Evolutionary conservation across 2,329 filamentous ascomycete genomes (phyloP).

Genomic region (Xylariaceae sp.): DNA sequence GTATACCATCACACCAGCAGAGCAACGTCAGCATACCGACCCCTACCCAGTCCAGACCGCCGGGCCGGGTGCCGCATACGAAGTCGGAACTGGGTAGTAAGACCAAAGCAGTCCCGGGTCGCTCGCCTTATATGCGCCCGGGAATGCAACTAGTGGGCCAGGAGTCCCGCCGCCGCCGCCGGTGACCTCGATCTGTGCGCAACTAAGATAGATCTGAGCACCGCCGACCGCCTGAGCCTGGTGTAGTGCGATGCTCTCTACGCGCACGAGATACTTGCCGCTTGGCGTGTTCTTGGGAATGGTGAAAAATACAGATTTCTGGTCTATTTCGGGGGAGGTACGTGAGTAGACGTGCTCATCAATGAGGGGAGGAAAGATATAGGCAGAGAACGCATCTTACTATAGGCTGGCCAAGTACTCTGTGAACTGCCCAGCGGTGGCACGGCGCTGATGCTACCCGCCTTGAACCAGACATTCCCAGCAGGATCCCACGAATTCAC

Average conservation of each 20-base stretch:
- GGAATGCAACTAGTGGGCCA: slow-evolving; percentile 30
- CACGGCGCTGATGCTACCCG: slow-evolving; percentile 24
- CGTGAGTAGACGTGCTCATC: no score
- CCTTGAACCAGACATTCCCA: slow-evolving; percentile 34
- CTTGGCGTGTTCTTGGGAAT: slow-evolving; percentile 31
- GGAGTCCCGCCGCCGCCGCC: slow-evolving; percentile 33
- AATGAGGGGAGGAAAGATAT: background rate
- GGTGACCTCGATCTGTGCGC: slow-evolving; percentile 37
- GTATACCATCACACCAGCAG: no score
- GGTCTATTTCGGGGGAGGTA: slow-evolving; percentile 16
- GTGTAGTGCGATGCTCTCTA: slow-evolving; percentile 39
- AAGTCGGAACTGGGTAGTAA: slow-evolving; percentile 27
- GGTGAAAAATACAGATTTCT: slow-evolving; percentile 28
- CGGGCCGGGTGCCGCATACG: slow-evolving; percentile 26
- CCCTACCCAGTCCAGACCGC: slow-evolving; percentile 16
- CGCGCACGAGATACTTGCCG: slow-evolving; percentile 35
- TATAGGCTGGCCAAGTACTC: slow-evolving; percentile 26
- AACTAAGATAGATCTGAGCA: slow-evolving; percentile 38
- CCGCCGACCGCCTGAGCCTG: slow-evolving; percentile 32
- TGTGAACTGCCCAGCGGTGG: slow-evolving; percentile 17
- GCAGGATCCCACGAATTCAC: slow-evolving; percentile 31
- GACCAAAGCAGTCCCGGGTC: slow-evolving; percentile 27
- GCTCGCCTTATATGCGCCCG: slow-evolving; percentile 28
- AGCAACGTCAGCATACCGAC: no score
- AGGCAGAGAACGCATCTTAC: slow-evolving; percentile 6